phyloP scores from a whole-genome alignment of 75 land plant genomes.

The Sequoia sempervirens region DNA sequence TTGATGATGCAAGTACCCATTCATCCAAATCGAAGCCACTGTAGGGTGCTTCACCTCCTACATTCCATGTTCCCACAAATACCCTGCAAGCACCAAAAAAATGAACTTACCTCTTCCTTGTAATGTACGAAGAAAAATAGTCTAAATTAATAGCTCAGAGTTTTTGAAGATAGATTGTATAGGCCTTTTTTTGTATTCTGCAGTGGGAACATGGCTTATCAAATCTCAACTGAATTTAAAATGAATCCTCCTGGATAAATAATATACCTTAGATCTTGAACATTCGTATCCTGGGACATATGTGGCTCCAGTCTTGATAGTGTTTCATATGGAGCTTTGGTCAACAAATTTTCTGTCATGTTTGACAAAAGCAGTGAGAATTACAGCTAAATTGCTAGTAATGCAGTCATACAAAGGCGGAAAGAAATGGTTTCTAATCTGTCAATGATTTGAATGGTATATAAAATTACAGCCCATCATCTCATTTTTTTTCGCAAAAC shows the following conservation, averaged over 20 bases:
- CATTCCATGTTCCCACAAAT: conserved; percentile 89
- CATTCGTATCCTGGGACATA: background rate
- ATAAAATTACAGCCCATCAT: no score
- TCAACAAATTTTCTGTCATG: conserved; percentile 4
- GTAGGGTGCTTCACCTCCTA: conserved; percentile 78
- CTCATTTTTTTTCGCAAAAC: background rate
- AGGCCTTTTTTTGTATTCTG: background rate
- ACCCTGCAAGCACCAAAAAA: conserved; percentile 22
- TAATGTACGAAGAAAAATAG: background rate
- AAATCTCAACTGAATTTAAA: background rate
- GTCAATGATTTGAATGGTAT: no score
- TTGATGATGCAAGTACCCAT: conserved; percentile 57
- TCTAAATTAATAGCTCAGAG: no score
- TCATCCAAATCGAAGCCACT: conserved; percentile 60
- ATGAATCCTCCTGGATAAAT: background rate
- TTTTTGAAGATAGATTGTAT: background rate
- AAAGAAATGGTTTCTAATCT: no score
- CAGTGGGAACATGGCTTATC: background rate
- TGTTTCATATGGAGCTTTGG: background rate
- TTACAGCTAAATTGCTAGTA: no score
- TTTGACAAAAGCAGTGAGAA: background rate
- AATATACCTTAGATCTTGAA: background rate
- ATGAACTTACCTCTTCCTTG: background rate
- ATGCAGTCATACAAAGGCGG: no score
- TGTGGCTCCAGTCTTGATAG: background rate